Conservation (phyloP, 768 basidiomycete genomes). For the Leucocoprinus leucothites region DNA sequence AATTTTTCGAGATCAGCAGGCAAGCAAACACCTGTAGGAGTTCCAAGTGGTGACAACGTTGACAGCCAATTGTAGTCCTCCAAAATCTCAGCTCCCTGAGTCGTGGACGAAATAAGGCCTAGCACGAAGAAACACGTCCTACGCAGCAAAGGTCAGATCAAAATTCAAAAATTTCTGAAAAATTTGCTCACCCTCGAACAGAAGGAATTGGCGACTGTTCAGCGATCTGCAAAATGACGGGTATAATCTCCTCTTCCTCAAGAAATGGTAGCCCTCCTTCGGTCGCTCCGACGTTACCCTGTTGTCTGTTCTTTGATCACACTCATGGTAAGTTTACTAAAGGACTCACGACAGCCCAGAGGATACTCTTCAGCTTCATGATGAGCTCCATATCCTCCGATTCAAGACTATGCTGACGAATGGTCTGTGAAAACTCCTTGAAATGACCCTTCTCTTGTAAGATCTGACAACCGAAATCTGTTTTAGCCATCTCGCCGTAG, state of each 20-base stretch:
- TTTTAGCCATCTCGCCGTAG: conserved; percentile 97
- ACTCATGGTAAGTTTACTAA: not conserved
- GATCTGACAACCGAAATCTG: conserved; percentile 89
- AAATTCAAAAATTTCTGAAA: not conserved
- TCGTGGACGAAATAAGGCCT: conserved; percentile 87
- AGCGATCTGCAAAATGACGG: conserved; percentile 86
- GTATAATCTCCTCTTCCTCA: conserved; percentile 93
- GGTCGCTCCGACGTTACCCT: conserved; percentile 95
- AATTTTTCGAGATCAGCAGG: conserved; percentile 84
- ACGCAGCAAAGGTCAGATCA: conserved; percentile 1
- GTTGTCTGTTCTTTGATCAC: conserved; percentile 2
- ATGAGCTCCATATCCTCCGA: conserved; percentile 81
- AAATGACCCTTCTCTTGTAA: conserved; percentile 91
- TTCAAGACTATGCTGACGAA: conserved; percentile 84
- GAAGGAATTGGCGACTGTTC: conserved; percentile 87
- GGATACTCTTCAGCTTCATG: conserved; percentile 86
- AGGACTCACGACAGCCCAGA: conserved; percentile 90
- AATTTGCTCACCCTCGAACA: conserved; percentile 74
- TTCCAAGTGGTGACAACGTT: conserved; percentile 78
- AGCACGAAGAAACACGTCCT: conserved; percentile 97
- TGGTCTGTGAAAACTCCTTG: conserved; percentile 84
- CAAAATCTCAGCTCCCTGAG: conserved; percentile 89
- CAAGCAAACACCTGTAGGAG: conserved; percentile 88
- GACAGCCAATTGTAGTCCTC: conserved; percentile 95
- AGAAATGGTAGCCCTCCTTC: conserved; percentile 91